Base-by-base conservation (phyloP, 768 basidiomycete species). In the Lanmaoa pseudosensibilis region DNA sequence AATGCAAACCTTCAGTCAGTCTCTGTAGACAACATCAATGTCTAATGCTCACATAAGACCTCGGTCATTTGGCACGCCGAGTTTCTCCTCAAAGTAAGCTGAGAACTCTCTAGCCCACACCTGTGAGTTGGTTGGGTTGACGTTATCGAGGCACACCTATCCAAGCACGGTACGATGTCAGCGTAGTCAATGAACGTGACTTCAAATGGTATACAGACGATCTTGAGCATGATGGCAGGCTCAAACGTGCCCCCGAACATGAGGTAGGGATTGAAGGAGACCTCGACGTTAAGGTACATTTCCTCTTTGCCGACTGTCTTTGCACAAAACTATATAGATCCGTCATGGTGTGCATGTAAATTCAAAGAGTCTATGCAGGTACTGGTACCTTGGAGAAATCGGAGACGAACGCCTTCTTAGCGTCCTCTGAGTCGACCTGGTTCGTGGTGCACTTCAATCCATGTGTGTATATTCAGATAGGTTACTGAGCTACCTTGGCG, bases 191-290 rank as follows among this genome's bases (percentile, higher is more conserved):
- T 16, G 15, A 21, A 11, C 1, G 13, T 2, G 36, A 45, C 18
- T 5, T 30, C 19, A 27, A 9, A 7, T 7, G 1, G 41, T 33
- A 37, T n/a, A 75, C 86, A 51, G 56, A 90, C 88, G 56, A 87
- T 72, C 45, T 68, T 70, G 51, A 90, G 71, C 48, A 80, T 73
- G 70, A 87, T 81, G 4, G 86, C 83, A 19, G 87, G 87, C 16
- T 88, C 86, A 51, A 86, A 80, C 5, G 81, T 80, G 15, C 87
- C 87, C 19, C 60, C 75, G 63, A 83, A 88, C 4, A 83, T 78
- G 56, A 88, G 77, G 36, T 74, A 77, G 51, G 88, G 83, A 60
- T 85, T 83, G 73, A 84, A 77, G 12, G 68, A 75, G 61, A 84
- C 78, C 59, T 78, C 77, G 58, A 83, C 73, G n/a, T 78, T 75